Evolutionary conservation across 257 asterid species (phyloP).

Genomic region (Petrea volubilis): DNA sequence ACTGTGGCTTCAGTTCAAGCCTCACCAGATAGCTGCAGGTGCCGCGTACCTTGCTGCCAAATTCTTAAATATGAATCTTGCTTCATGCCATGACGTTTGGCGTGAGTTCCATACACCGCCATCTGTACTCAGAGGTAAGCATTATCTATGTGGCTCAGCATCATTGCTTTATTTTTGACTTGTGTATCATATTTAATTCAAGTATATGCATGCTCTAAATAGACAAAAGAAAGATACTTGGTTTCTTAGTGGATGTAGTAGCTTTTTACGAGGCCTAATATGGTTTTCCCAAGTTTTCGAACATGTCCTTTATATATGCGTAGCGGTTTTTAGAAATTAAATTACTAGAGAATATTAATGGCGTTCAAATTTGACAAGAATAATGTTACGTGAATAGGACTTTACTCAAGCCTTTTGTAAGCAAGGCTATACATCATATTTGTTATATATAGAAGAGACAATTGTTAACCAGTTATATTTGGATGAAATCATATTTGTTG

Average conservation of each 20-base stretch:
- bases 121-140: conserved; percentile 71
- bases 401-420: not conserved
- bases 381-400: not conserved
- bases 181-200: not conserved
- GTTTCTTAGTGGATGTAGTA: not conserved
- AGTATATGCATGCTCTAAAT: not conserved
- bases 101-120: conserved; percentile 83
- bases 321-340: conserved; percentile 32
- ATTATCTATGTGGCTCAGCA: not conserved
- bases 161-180: not conserved
- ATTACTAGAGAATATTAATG: not conserved
- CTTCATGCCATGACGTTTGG: conserved; percentile 77
- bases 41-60: conserved; percentile 99
- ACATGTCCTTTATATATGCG: too few relatives aligned
- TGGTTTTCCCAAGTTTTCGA: too few relatives aligned
- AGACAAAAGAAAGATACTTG: not conserved
- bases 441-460: not conserved
- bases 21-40: conserved; percentile 99
- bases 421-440: too few relatives aligned
- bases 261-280: not conserved
- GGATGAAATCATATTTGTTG: not conserved
- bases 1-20: conserved; percentile 97
- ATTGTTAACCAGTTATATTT: not conserved
- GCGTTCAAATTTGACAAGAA: not conserved
- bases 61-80: conserved; percentile 69